Evolutionary conservation across 202 grass and related monocot genomes (phyloP).

Genomic region (Brachypodium distachyon): DNA sequence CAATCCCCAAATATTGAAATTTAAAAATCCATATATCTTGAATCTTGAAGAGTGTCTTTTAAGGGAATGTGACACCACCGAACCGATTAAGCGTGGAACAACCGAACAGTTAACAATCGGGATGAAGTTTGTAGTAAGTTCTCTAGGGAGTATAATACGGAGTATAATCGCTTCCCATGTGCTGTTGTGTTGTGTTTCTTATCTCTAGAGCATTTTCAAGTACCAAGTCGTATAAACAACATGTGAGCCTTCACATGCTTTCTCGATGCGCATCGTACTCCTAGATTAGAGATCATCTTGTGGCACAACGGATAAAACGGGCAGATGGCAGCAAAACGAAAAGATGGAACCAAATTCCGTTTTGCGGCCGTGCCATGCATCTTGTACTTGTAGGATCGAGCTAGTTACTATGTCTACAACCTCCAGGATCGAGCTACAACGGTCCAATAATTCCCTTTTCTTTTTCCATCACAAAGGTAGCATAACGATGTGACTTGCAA

Average conservation of each 20-base stretch:
- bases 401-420: neutral
- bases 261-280: neutral
- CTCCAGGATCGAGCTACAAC: neutral
- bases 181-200: no score
- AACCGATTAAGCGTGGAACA: neutral
- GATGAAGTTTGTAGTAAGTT: neutral
- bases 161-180: neutral
- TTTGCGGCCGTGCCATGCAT: neutral
- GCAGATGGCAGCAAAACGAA: no score
- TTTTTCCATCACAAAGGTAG: neutral
- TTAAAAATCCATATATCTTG: no score
- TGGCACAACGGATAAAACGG: neutral
- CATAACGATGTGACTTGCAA: conserved; percentile 6
- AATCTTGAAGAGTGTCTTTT: no score
- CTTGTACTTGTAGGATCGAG: neutral
- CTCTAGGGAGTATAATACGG: no score
- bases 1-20: no score
- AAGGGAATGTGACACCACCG: no score
- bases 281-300: neutral
- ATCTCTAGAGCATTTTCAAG: no score
- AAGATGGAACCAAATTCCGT: no score
- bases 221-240: no score
- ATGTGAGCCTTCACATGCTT: neutral
- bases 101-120: no score
- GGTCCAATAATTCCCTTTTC: neutral